Conservation (phyloP, 2,329 filamentous ascomycete species). For the Colletotrichum sp. region DNA sequence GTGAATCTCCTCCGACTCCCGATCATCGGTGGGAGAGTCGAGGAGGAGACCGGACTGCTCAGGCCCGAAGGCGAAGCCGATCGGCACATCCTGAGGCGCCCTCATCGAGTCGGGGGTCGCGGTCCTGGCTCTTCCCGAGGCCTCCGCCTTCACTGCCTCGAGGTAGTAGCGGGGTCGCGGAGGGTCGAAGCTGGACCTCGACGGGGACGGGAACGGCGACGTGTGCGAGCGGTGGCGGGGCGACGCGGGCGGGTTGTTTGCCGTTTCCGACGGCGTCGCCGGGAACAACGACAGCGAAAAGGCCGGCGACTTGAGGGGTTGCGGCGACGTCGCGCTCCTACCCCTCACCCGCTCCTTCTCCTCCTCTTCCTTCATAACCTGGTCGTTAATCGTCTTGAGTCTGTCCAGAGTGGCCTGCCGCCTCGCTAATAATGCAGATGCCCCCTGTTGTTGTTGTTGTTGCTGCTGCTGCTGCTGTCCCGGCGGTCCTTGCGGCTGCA, state of each 20-base stretch:
- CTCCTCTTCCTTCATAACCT: constrained; percentile 42
- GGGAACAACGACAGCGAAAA: constrained; percentile 48
- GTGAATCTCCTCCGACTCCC: constrained; percentile 26
- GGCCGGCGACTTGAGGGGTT: constrained; percentile 33
- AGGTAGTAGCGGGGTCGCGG: background rate
- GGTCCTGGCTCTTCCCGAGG: background rate
- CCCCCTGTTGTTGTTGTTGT: constrained; percentile 40
- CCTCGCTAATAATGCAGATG: constrained; percentile 54
- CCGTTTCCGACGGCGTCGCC: constrained; percentile 28
- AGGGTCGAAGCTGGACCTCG: constrained; percentile 34
- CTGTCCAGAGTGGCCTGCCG: constrained; percentile 64
- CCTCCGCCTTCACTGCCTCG: background rate
- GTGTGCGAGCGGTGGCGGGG: constrained; percentile 58
- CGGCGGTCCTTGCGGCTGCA: constrained; percentile 48
- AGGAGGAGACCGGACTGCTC: constrained; percentile 40
- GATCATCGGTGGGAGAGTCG: constrained; percentile 43
- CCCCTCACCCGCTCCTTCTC: constrained; percentile 28
- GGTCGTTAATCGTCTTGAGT: constrained; percentile 58
- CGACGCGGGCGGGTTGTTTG: constrained; percentile 31
- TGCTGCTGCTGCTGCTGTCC: constrained; percentile 37
- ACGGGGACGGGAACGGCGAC: constrained; percentile 54
- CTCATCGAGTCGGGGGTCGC: background rate
- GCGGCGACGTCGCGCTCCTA: constrained; percentile 55
- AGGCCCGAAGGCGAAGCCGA: constrained; percentile 31
- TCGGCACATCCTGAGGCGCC: background rate